A percentile compares a stretch with the other conserved stretches of the same genome.
Evolutionary conservation across 352 stramenopile species (phyloP).

Genomic region (Phytophthora pluvialis): DNA sequence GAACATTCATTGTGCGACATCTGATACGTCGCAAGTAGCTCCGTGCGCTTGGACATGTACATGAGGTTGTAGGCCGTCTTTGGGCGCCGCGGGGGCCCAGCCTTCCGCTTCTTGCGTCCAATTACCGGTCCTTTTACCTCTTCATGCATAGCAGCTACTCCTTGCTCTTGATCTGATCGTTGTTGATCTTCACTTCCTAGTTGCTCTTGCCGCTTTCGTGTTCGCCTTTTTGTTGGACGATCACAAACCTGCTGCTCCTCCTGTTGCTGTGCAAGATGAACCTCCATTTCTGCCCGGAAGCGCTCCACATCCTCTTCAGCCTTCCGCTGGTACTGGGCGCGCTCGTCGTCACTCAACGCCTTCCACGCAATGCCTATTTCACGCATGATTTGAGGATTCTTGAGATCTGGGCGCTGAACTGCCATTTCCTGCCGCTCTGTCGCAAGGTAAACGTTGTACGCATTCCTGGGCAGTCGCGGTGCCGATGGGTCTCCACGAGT

Average conservation of each 20-base stretch:
- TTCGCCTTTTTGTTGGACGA: slow-evolving; percentile 4
- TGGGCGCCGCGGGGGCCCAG: slow-evolving; percentile 33
- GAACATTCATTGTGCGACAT: slow-evolving; percentile 76
- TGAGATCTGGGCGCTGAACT: slow-evolving; percentile 29
- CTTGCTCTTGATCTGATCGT: background rate
- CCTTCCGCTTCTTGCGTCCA: slow-evolving; percentile 37
- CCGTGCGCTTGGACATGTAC: slow-evolving; percentile 61
- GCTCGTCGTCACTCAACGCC: slow-evolving; percentile 38
- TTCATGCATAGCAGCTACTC: background rate
- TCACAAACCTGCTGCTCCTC: slow-evolving; percentile 1
- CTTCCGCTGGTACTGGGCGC: slow-evolving; percentile 39
- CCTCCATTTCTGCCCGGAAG: slow-evolving; percentile 62
- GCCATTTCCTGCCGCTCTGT: slow-evolving; percentile 47
- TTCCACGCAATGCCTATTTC: slow-evolving; percentile 56
- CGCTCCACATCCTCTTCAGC: slow-evolving; percentile 53
- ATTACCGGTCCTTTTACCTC: slow-evolving; percentile 8
- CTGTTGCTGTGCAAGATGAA: slow-evolving; percentile 23
- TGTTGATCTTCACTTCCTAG: background rate
- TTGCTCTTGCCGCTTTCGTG: slow-evolving; percentile 20
- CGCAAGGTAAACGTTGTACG: slow-evolving; percentile 51
- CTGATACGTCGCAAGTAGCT: slow-evolving; percentile 60
- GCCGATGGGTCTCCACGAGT: slow-evolving; percentile 39
- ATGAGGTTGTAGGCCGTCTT: slow-evolving; percentile 72
- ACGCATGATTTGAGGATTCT: slow-evolving; percentile 57
- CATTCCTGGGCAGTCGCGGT: slow-evolving; percentile 47